Evolutionary conservation across 805 yeast genomes (phyloP).

Genomic region (Zygosaccharomyces gambellarensis): DNA sequence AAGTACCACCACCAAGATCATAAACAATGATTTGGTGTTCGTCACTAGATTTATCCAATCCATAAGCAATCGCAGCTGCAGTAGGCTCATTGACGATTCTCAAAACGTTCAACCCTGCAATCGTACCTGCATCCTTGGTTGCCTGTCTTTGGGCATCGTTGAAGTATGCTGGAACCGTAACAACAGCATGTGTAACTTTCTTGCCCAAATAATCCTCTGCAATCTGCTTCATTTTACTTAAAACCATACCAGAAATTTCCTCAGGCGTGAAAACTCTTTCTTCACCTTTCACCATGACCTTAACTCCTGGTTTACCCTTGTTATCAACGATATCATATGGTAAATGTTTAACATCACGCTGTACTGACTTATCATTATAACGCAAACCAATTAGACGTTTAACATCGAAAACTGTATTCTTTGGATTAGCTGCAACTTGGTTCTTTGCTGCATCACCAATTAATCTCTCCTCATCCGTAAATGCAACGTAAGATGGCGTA

Average conservation of each 20-base stretch:
- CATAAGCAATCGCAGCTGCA: conserved; percentile 97
- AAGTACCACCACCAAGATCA: conserved; percentile 98
- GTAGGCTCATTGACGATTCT: conserved; percentile 93
- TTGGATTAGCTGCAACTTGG: conserved; percentile 86
- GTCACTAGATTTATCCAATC: conserved; percentile 74
- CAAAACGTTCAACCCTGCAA: conserved; percentile 83
- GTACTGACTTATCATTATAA: conserved; percentile 70
- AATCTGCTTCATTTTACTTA: conserved; percentile 86
- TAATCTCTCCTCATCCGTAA: conserved; percentile 85
- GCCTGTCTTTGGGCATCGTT: conserved; percentile 94
- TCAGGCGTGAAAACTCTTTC: conserved; percentile 80
- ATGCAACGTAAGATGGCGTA: conserved; percentile 92
- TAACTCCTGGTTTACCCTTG: conserved; percentile 76
- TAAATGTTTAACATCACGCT: conserved; percentile 74
- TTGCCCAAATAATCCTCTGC: conserved; percentile 88
- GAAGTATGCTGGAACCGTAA: conserved; percentile 90
- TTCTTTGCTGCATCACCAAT: conserved; percentile 97
- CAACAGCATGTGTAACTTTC: conserved; percentile 83
- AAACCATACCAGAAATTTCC: conserved; percentile 88
- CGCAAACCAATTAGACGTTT: conserved; percentile 88
- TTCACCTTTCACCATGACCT: conserved; percentile 71
- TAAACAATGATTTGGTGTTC: conserved; percentile 89
- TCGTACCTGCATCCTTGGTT: conserved; percentile 87
- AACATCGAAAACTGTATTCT: conserved; percentile 84
- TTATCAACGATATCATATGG: conserved; percentile 70